Evolutionary conservation across 2,329 filamentous ascomycete genomes (phyloP).

Genomic region (Penicillium sp.): DNA sequence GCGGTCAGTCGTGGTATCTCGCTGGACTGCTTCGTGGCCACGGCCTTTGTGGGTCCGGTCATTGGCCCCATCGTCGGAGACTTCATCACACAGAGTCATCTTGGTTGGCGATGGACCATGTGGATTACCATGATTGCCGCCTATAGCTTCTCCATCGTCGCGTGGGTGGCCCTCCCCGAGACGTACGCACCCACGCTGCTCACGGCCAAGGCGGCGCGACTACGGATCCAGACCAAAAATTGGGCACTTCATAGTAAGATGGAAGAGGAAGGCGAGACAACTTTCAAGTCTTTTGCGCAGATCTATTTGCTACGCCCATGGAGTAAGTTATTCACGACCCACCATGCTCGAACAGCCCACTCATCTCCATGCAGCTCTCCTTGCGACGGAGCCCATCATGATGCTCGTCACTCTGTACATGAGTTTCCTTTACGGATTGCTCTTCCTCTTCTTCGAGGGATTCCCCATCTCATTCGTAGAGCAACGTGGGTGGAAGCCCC

Average conservation of each 20-base stretch:
- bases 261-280: neutral
- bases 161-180: neutral
- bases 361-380: neutral
- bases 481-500: conserved; percentile 43
- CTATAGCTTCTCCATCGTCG: neutral
- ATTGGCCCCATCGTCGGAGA: neutral
- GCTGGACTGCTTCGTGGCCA: neutral
- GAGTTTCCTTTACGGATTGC: conserved; percentile 36
- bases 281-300: neutral
- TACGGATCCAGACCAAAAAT: neutral
- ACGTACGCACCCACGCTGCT: neutral
- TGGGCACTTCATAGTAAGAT: neutral
- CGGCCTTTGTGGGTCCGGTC: neutral
- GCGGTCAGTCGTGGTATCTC: neutral
- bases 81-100: neutral
- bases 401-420: conserved; percentile 47
- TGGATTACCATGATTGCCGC: neutral
- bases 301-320: neutral
- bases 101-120: neutral
- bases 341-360: neutral
- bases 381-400: conserved; percentile 47
- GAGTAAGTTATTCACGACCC: neutral
- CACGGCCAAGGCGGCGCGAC: neutral
- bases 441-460: conserved; percentile 37
- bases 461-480: conserved; percentile 44